These are phyloP conservation scores for Schizophyllum amplum DNA, from an alignment of 1,284 basidiomycete genomes.

Conservation along the genomic window DNA sequence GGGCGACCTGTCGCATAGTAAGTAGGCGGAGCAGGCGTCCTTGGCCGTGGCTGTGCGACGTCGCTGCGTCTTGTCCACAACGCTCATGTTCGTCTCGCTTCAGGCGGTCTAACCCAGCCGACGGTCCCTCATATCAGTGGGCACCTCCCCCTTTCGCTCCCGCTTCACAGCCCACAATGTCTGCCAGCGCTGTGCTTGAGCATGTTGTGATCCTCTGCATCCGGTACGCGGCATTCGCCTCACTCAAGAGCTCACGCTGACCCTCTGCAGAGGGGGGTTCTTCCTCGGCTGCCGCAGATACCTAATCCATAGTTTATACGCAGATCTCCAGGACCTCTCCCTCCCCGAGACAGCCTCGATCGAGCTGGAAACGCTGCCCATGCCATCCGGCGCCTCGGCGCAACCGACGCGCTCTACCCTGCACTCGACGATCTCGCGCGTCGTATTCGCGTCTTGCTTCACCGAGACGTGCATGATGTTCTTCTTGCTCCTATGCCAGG, in stretches of 20 bases:
- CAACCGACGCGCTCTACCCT: constrained; percentile 24
- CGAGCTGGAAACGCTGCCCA: constrained; percentile 37
- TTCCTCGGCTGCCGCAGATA: constrained; percentile 52
- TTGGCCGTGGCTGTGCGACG: too few relatives aligned
- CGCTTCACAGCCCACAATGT: too few relatives aligned
- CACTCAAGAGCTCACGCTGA: too few relatives aligned
- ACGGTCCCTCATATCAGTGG: too few relatives aligned
- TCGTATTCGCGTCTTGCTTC: constrained; percentile 57
- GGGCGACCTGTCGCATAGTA: too few relatives aligned
- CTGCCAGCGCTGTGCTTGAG: too few relatives aligned
- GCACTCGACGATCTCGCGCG: constrained; percentile 47
- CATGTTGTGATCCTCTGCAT: not conserved
- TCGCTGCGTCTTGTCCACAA: too few relatives aligned
- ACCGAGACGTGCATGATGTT: constrained; percentile 64
- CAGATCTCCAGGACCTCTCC: constrained; percentile 41
- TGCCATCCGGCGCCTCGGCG: constrained; percentile 17
- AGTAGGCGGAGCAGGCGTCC: too few relatives aligned
- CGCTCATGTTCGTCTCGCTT: too few relatives aligned
- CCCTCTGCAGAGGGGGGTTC: constrained; percentile 28
- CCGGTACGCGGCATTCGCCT: not conserved
- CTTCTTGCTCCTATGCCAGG: constrained; percentile 58
- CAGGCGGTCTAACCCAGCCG: too few relatives aligned
- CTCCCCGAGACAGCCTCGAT: constrained; percentile 18
- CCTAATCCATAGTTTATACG: constrained; percentile 45
- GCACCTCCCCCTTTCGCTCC: too few relatives aligned